Evolutionary conservation across 208 protist species (phyloP).

Genomic region (Trypanosoma vivax): DNA sequence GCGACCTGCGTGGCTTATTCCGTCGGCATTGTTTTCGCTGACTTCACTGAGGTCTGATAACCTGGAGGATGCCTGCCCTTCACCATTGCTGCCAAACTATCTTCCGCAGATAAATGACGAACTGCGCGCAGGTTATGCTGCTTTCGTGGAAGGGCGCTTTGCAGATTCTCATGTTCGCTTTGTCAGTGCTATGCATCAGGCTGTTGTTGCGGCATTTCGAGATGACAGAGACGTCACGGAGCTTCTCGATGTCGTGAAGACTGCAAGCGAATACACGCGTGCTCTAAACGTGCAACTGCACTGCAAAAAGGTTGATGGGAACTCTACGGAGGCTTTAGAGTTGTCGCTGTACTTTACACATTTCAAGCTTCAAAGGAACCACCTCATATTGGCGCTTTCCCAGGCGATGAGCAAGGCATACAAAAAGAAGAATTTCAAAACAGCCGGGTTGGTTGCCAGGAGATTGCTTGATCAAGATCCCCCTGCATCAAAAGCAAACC

Average conservation of each 20-base stretch:
- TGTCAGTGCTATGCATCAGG: slow-evolving; percentile 63
- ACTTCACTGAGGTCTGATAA: slow-evolving; percentile 28
- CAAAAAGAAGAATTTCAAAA: slow-evolving; percentile 90
- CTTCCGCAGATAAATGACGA: slow-evolving; percentile 63
- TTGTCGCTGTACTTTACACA: slow-evolving; percentile 98
- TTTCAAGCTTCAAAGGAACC: slow-evolving; percentile 90
- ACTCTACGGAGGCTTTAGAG: slow-evolving; percentile 61
- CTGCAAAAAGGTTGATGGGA: slow-evolving; percentile 46
- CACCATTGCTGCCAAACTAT: slow-evolving; percentile 46
- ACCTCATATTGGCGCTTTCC: slow-evolving; percentile 87
- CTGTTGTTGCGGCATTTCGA: slow-evolving; percentile 76
- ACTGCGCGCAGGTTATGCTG: slow-evolving; percentile 70
- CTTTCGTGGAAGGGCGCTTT: slow-evolving; percentile 90
- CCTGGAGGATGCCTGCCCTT: slow-evolving; percentile 23
- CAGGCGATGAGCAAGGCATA: slow-evolving; percentile 92
- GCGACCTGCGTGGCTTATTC: slow-evolving; percentile 29
- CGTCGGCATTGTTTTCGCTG: slow-evolving; percentile 35
- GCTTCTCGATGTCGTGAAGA: slow-evolving; percentile 49
- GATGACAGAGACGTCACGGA: slow-evolving; percentile 42
- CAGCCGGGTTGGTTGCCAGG: slow-evolving; percentile 86
- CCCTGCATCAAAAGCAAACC: slow-evolving; percentile 67
- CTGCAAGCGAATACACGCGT: slow-evolving; percentile 61
- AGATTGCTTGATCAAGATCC: slow-evolving; percentile 93
- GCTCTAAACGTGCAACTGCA: slow-evolving; percentile 76
- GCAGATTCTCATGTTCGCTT: slow-evolving; percentile 80